These are phyloP conservation scores for Myxozyma udenii DNA, from an alignment of 805 yeast species.

Conservation along the genomic window DNA sequence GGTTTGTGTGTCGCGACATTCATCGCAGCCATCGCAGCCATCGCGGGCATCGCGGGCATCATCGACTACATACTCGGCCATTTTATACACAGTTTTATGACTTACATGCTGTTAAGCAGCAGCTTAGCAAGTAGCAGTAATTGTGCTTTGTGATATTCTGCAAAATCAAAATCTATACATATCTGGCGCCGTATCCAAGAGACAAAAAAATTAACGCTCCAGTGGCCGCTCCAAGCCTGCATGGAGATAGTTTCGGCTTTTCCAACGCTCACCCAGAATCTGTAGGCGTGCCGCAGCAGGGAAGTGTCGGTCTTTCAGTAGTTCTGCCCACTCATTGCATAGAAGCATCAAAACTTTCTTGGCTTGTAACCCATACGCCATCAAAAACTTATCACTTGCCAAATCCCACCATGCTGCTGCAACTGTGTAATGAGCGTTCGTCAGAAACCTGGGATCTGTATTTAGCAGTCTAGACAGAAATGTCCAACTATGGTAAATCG, in stretches of 20 bases:
- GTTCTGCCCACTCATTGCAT: conserved; percentile 52
- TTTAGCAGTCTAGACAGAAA: conserved; percentile 72
- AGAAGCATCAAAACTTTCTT: conserved; percentile 53
- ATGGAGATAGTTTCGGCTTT: too few relatives aligned
- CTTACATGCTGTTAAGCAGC: too few relatives aligned
- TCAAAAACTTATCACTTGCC: conserved; percentile 54
- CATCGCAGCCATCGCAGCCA: too few relatives aligned
- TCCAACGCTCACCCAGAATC: conserved; percentile 80
- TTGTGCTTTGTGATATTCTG: background rate
- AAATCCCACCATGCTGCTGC: conserved; percentile 93
- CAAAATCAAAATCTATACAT: too few relatives aligned
- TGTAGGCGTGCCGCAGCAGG: conserved; percentile 78
- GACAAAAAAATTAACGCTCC: too few relatives aligned
- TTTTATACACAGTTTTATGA: too few relatives aligned
- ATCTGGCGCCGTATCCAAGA: too few relatives aligned
- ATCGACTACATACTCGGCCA: too few relatives aligned
- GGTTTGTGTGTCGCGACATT: too few relatives aligned
- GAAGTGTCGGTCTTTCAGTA: conserved; percentile 50
- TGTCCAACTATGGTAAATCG: conserved; percentile 61
- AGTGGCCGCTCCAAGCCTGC: conserved; percentile 48
- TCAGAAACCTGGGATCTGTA: conserved; percentile 47
- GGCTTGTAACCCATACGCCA: conserved; percentile 67
- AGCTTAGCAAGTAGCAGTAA: too few relatives aligned
- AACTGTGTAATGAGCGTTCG: conserved; percentile 68
- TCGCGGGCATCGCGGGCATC: background rate